Conservation (phyloP, 768 basidiomycete species). For the Boletus reticuloceps region DNA sequence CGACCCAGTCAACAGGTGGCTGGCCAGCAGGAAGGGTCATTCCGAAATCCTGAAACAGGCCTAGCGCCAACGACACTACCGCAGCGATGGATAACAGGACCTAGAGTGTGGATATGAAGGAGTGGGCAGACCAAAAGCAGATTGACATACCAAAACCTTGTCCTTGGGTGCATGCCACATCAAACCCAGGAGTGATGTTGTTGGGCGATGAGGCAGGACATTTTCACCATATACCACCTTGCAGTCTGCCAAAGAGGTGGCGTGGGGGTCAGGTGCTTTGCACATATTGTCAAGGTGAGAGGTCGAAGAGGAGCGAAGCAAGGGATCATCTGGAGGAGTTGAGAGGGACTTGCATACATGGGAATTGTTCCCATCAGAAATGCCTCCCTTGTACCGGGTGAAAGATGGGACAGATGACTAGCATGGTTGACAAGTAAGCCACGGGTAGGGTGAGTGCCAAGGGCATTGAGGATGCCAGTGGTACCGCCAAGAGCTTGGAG, state of each 20-base stretch:
- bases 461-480: slow-evolving; percentile 59
- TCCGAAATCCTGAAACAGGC: slow-evolving; percentile 93
- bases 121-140: not conserved
- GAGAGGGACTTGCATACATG: not conserved
- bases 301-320: slow-evolving; percentile 13
- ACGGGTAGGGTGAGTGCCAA: slow-evolving; percentile 61
- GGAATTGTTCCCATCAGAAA: slow-evolving; percentile 34
- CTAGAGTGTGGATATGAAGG: slow-evolving; percentile 37
- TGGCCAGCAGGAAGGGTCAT: slow-evolving; percentile 51
- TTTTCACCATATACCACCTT: slow-evolving; percentile 73
- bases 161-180: slow-evolving; percentile 90
- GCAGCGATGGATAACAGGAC: slow-evolving; percentile 91
- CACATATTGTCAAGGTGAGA: not conserved
- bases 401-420: slow-evolving; percentile 4
- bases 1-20: slow-evolving; percentile 95
- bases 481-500: slow-evolving; percentile 73
- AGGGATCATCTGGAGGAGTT: not conserved
- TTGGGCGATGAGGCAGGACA: slow-evolving; percentile 65
- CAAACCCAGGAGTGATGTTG: slow-evolving; percentile 66
- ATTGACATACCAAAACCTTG: slow-evolving; percentile 73
- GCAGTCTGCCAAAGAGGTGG: slow-evolving; percentile 58
- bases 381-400: slow-evolving; percentile 30
- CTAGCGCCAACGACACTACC: slow-evolving; percentile 87
- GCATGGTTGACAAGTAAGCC: slow-evolving; percentile 38
- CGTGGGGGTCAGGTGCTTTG: slow-evolving; percentile 8